Conservation (phyloP, 805 yeast species). For the Myxozyma vanderwaltii region DNA sequence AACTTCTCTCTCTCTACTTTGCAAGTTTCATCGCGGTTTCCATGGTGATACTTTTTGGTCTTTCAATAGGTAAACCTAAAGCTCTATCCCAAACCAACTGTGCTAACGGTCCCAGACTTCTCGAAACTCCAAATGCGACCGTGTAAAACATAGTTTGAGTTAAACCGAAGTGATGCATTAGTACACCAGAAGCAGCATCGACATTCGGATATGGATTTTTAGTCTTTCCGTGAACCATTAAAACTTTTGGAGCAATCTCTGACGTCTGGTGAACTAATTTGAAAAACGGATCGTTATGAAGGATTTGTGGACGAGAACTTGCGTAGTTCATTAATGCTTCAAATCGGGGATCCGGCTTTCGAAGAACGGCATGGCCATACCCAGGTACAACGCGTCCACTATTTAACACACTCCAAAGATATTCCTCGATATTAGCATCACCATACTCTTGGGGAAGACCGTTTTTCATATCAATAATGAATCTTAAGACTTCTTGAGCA, state of each 20-base stretch:
- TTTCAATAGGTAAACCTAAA: constrained; percentile 75
- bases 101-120: constrained; percentile 76
- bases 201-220: constrained; percentile 86
- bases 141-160: constrained; percentile 74
- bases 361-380: constrained; percentile 83
- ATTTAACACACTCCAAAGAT: constrained; percentile 71
- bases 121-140: constrained; percentile 78
- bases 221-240: constrained; percentile 78
- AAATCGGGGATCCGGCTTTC: constrained; percentile 82
- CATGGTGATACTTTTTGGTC: constrained; percentile 89
- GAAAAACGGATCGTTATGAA: constrained; percentile 60
- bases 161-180: constrained; percentile 78
- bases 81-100: constrained; percentile 80
- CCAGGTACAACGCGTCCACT: constrained; percentile 83
- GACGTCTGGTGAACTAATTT: constrained; percentile 66
- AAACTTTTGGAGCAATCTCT: constrained; percentile 72
- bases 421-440: constrained; percentile 58
- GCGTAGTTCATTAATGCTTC: constrained; percentile 74
- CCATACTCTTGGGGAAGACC: constrained; percentile 43
- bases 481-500: constrained; percentile 80
- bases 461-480: constrained; percentile 62
- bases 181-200: constrained; percentile 76
- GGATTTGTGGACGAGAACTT: constrained; percentile 53
- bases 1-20: no score
- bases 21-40: constrained; percentile 74